A percentile compares a stretch with the other conserved stretches of the same genome.
Evolutionary conservation across 768 basidiomycete species (phyloP).

Genomic region (Rhodotorula diobovata): DNA sequence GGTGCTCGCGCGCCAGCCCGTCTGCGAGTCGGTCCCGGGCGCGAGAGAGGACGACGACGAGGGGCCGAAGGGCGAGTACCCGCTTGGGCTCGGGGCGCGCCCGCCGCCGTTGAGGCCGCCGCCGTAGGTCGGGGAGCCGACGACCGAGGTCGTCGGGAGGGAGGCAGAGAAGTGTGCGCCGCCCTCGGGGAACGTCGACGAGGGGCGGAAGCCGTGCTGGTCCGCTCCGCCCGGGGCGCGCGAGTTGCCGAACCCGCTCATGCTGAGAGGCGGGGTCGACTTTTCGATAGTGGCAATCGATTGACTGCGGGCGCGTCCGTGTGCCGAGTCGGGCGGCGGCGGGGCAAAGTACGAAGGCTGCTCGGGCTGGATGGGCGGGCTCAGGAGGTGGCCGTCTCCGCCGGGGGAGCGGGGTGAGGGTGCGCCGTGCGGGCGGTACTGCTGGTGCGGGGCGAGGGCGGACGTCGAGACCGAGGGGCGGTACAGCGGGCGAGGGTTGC

Average conservation of each 20-base stretch:
- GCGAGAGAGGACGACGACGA: background rate
- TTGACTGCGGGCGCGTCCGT: slow-evolving; percentile 12
- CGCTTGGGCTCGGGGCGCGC: background rate
- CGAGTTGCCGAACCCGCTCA: background rate
- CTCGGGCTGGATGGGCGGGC: slow-evolving; percentile 6
- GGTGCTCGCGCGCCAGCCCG: background rate
- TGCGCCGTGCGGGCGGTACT: background rate
- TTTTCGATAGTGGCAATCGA: slow-evolving; percentile 5
- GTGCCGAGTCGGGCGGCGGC: slow-evolving; percentile 4
- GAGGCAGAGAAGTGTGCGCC: slow-evolving; percentile 29
- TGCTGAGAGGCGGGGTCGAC: background rate
- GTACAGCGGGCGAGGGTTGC: slow-evolving; percentile 34
- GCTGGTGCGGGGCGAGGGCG: background rate
- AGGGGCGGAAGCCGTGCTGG: slow-evolving; percentile 35
- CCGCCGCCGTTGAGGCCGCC: background rate
- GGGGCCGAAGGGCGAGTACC: slow-evolving; percentile 14
- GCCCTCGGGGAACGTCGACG: background rate
- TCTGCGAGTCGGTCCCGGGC: background rate
- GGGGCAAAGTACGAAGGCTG: slow-evolving; percentile 18
- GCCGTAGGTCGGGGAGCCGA: slow-evolving; percentile 22
- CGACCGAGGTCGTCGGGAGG: slow-evolving; percentile 31
- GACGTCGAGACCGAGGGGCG: slow-evolving; percentile 15
- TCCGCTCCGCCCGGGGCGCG: slow-evolving; percentile 9
- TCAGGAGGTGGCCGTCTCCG: background rate
- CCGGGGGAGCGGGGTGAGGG: slow-evolving; percentile 1